Conservation (phyloP, 179 eudicot species). For the Silene coronaria region DNA sequence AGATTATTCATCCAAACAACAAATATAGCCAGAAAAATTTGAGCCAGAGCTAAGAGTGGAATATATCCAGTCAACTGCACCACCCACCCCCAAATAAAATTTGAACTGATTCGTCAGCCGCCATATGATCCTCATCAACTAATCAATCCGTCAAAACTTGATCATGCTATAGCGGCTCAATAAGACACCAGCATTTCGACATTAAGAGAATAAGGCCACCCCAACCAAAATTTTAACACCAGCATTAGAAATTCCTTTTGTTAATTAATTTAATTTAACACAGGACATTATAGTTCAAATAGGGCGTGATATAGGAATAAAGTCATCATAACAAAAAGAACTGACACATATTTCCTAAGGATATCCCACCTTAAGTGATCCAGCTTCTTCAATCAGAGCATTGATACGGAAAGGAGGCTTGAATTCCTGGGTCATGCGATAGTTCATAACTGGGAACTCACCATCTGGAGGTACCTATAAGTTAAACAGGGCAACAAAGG, state of each 20-base stretch:
- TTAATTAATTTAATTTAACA: too few relatives aligned
- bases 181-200: not conserved
- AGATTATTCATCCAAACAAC: not conserved
- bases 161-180: not conserved
- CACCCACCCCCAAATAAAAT: not conserved
- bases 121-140: not conserved
- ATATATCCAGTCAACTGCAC: not conserved
- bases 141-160: not conserved
- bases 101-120: not conserved
- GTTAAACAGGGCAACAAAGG: not conserved
- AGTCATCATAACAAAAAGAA: not conserved
- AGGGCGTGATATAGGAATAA: not conserved
- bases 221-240: not conserved
- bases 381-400: constrained; percentile 88
- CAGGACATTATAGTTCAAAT: not conserved
- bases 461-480: constrained; percentile 86
- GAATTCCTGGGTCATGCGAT: constrained; percentile 95
- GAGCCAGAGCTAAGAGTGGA: not conserved
- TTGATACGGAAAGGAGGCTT: constrained; percentile 83
- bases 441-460: constrained; percentile 98
- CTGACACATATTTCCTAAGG: not conserved
- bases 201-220: not conserved
- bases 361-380: constrained; percentile 56
- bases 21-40: not conserved
- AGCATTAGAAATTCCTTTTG: not conserved